Evolutionary conservation across 192 early-diverging fungal species (phyloP), one percentile per base, ranked within the genome.

Genomic region (Podila epigama): DNA sequence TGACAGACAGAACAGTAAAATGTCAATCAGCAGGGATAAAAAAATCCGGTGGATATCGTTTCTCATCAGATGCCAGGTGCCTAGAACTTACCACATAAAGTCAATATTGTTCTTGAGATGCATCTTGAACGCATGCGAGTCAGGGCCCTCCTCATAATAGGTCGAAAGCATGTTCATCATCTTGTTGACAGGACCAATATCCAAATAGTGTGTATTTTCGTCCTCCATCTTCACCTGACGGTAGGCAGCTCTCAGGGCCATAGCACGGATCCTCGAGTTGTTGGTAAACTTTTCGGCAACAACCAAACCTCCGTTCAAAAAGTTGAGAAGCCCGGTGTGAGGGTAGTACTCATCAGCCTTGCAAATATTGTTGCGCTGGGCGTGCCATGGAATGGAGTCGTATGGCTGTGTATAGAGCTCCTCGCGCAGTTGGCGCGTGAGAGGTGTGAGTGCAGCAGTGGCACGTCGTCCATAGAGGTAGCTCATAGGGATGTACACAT

Each of bases 181-280:
- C 83, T 97, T 97, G 85, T 94, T 99, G 40, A 99, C 96, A 3
- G 96, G 97, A 33, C 94, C 96, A 70, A 99, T 88, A 75, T 96
- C 93, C 66, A 96, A 81, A 59, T 87, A 94, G 52, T 92, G 81
- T 4, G 96, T 95, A 84, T 97, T 96, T 70, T 91, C 84, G 60
- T 98, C 93, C 70, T 98, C 97, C 72, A 88, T 84, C 42, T 91
- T 83, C 42, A 97, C 90, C 82, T 96, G 96, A 51, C 86, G 81
- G 79, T 96, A 81, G 20, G 90, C 88, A 48, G 92, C 89, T 11
- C 83, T 82, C 11, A 97, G 69, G 6, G 97, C 95, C 57, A 82
- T 68, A 13, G 89, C 48, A 22, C 96, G 89, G 35, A 89, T 34
- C 28, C 62, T 59, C 89, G 71, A 51, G 51, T 83, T 22, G 53